Conservation (phyloP, 169 alveolate genomes). For the Plasmodium gonderi region DNA sequence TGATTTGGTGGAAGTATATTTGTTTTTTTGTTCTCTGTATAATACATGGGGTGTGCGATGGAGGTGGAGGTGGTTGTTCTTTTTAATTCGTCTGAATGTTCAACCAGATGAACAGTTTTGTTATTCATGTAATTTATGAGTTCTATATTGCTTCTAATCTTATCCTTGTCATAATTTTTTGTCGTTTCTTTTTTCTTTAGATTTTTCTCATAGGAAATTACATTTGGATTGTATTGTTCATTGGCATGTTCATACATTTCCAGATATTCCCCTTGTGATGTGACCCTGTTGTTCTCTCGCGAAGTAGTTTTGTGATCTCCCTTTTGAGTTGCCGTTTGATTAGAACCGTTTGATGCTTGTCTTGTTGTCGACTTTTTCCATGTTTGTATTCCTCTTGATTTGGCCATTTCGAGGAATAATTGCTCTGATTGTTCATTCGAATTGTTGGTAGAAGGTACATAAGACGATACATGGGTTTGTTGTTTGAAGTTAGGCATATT, state of each 20-base stretch:
- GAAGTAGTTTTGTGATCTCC: background rate
- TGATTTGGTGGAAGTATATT: background rate
- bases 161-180: background rate
- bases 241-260: background rate
- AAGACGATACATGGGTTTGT: too few relatives aligned
- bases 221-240: background rate
- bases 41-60: background rate
- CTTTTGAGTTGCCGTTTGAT: background rate
- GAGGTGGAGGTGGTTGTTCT: too few relatives aligned
- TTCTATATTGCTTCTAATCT: background rate
- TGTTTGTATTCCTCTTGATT: too few relatives aligned
- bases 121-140: background rate
- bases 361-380: background rate
- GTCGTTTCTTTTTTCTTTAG: background rate
- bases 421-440: too few relatives aligned
- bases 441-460: too few relatives aligned
- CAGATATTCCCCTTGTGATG: background rate
- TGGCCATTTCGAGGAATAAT: too few relatives aligned
- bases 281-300: background rate
- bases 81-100: background rate
- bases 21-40: background rate
- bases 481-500: too few relatives aligned
- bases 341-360: background rate
- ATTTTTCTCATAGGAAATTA: background rate
- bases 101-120: background rate